Evolutionary conservation across 2,329 filamentous ascomycete species (phyloP).

Genomic region (Hortaea sp.): DNA sequence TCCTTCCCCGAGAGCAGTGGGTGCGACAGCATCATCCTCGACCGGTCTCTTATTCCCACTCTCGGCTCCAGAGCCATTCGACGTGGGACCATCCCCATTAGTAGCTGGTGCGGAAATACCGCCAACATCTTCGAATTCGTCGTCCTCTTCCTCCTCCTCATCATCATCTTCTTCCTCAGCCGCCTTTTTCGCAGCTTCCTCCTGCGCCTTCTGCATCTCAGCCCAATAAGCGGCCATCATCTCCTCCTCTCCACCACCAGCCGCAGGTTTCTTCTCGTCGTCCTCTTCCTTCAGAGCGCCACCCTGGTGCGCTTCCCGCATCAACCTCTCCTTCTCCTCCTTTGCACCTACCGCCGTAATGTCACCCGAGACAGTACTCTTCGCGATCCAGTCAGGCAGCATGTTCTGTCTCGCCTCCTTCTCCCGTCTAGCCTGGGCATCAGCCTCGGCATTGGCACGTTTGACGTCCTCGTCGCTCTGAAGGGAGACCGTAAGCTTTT

Average conservation of each 20-base stretch:
- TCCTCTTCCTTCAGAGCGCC: slow-evolving; percentile 4
- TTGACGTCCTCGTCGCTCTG: slow-evolving; percentile 26
- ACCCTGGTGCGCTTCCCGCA: slow-evolving; percentile 19
- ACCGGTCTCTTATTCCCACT: slow-evolving; percentile 16
- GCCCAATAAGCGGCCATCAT: slow-evolving; percentile 59
- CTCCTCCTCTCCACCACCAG: slow-evolving; percentile 33
- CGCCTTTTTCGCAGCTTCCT: slow-evolving; percentile 24
- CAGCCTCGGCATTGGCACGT: slow-evolving; percentile 21
- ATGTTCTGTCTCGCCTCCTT: slow-evolving; percentile 26
- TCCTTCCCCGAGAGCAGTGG: too few relatives aligned
- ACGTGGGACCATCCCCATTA: slow-evolving; percentile 9
- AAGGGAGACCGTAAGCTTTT: slow-evolving; percentile 26
- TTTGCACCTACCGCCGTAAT: slow-evolving; percentile 36
- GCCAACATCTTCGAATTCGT: slow-evolving; percentile 44
- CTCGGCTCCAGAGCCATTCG: slow-evolving; percentile 8
- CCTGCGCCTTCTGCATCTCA: slow-evolving; percentile 48
- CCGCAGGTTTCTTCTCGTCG: slow-evolving; percentile 17
- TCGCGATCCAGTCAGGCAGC: slow-evolving; percentile 27
- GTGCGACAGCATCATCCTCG: too few relatives aligned
- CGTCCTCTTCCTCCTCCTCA: slow-evolving; percentile 39
- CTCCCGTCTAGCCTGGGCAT: slow-evolving; percentile 19
- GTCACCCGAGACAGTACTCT: slow-evolving; percentile 26
- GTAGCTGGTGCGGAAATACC: slow-evolving; percentile 22
- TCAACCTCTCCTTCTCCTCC: slow-evolving; percentile 30
- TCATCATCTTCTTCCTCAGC: slow-evolving; percentile 43